phyloP scores from a whole-genome alignment of 139 green algal species.

The Zygnema cylindricum region DNA sequence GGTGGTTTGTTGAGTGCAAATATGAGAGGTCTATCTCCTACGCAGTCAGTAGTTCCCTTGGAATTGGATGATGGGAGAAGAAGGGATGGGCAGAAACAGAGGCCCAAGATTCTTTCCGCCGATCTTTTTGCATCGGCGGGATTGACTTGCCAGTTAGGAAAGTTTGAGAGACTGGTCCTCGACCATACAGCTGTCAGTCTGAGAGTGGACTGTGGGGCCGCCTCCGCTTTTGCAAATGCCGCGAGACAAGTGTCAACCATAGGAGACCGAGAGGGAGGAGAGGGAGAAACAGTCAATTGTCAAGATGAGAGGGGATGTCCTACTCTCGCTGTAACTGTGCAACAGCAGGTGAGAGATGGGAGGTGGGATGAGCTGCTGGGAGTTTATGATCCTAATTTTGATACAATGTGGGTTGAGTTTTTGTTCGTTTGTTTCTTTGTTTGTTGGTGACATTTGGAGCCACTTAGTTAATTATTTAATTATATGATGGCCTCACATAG shows the following conservation, averaged over 20 bases:
- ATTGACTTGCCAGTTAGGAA: constrained; percentile 37
- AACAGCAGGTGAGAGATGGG: constrained; percentile 34
- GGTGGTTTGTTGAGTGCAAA: constrained; percentile 28
- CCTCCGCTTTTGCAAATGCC: constrained; percentile 34
- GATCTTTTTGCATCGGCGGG: constrained; percentile 53
- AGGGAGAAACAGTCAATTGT: not conserved
- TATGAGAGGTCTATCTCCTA: not conserved
- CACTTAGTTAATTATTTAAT: too few relatives aligned
- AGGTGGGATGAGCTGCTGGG: not conserved
- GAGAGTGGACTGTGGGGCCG: constrained; percentile 19
- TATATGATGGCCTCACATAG: too few relatives aligned
- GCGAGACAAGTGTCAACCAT: not conserved
- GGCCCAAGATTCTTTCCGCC: constrained; percentile 14
- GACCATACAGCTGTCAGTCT: constrained; percentile 42
- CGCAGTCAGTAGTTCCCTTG: not conserved
- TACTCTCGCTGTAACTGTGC: constrained; percentile 36
- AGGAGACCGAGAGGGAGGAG: not conserved
- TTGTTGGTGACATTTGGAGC: too few relatives aligned
- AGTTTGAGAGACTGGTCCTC: constrained; percentile 52
- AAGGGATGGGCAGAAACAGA: not conserved
- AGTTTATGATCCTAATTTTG: not conserved
- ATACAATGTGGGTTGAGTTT: too few relatives aligned
- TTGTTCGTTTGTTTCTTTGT: too few relatives aligned
- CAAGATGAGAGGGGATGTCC: constrained; percentile 30
- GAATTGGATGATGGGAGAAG: not conserved